A percentile compares a stretch with the other conserved stretches of the same genome.
Evolutionary conservation across 2,329 filamentous ascomycete species (phyloP).

Genomic region (Lachnellula cervina): DNA sequence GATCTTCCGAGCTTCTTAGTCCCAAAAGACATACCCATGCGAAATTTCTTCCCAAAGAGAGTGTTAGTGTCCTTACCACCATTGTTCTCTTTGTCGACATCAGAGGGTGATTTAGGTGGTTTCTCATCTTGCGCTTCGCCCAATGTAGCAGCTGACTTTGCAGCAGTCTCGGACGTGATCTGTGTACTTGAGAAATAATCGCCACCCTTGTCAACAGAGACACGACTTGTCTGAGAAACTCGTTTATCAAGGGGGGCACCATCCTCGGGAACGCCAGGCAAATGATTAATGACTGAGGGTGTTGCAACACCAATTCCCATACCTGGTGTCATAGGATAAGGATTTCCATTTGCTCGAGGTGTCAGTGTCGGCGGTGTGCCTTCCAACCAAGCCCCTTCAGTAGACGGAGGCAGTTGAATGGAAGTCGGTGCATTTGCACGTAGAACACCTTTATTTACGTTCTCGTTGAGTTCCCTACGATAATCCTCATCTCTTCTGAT

Average conservation of each 20-base stretch:
- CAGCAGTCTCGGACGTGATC: slow-evolving; percentile 44
- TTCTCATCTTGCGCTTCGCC: slow-evolving; percentile 39
- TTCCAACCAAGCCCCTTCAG: slow-evolving; percentile 35
- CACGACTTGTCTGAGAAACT: slow-evolving; percentile 50
- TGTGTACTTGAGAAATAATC: slow-evolving; percentile 73
- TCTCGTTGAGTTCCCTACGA: slow-evolving; percentile 63
- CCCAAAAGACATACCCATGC: slow-evolving; percentile 64
- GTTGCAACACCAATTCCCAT: slow-evolving; percentile 75
- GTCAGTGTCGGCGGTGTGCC: slow-evolving; percentile 45
- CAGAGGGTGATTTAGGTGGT: slow-evolving; percentile 47
- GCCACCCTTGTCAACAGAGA: slow-evolving; percentile 55
- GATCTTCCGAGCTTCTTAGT: slow-evolving; percentile 79
- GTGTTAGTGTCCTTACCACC: slow-evolving; percentile 52
- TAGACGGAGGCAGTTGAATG: slow-evolving; percentile 51
- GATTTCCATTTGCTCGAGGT: slow-evolving; percentile 60
- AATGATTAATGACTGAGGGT: slow-evolving; percentile 41
- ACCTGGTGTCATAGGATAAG: slow-evolving; percentile 65
- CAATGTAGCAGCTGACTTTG: slow-evolving; percentile 42
- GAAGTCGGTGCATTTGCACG: slow-evolving; percentile 56
- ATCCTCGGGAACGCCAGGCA: slow-evolving; percentile 47
- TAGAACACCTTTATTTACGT: slow-evolving; percentile 53
- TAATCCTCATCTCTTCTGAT: slow-evolving; percentile 73
- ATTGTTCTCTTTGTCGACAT: slow-evolving; percentile 55
- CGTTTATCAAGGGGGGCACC: slow-evolving; percentile 49
- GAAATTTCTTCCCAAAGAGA: slow-evolving; percentile 79